Evolutionary conservation across 2,329 filamentous ascomycete genomes (phyloP).

Genomic region (Paracamarosporium sp.): DNA sequence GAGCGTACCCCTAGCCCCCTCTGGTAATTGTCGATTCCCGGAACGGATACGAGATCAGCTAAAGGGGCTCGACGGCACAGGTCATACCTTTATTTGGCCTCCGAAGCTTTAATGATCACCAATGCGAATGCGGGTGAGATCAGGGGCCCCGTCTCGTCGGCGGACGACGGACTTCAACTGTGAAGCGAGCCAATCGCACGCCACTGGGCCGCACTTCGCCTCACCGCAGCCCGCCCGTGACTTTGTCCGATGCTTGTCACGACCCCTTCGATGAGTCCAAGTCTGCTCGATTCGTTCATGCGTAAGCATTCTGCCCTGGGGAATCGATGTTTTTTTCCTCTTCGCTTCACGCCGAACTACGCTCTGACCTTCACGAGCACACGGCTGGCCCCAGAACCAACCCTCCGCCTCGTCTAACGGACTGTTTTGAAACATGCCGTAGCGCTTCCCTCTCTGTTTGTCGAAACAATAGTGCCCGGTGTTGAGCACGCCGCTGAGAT

Average conservation of each 20-base stretch:
- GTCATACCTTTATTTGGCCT: neutral
- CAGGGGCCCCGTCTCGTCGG: neutral
- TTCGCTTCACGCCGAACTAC: neutral
- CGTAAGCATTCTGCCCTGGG: neutral
- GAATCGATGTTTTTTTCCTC: neutral
- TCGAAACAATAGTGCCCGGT: slow-evolving; percentile 10
- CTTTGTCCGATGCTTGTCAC: slow-evolving; percentile 10
- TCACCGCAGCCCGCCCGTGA: neutral
- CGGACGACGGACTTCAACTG: neutral
- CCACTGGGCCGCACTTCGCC: slow-evolving; percentile 1
- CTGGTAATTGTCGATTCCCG: neutral
- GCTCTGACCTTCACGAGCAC: neutral
- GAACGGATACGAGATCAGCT: neutral
- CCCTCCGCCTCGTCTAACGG: neutral
- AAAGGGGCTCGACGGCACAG: neutral
- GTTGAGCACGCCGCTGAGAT: slow-evolving; percentile 1
- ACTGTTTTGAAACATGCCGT: slow-evolving; percentile 4
- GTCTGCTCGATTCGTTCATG: neutral
- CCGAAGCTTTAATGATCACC: neutral
- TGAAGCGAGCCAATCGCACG: slow-evolving; percentile 1
- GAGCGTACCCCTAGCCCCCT: slow-evolving; percentile 2
- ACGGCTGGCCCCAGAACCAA: neutral
- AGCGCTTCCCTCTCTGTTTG: slow-evolving; percentile 3
- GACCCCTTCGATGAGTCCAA: slow-evolving; percentile 3
- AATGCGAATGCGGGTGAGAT: slow-evolving; percentile 1